A percentile compares a stretch with the other conserved stretches of the same genome.
Conservation (phyloP, 1,139 yeast genomes). For the Nadsonia starkeyi-henricii region DNA sequence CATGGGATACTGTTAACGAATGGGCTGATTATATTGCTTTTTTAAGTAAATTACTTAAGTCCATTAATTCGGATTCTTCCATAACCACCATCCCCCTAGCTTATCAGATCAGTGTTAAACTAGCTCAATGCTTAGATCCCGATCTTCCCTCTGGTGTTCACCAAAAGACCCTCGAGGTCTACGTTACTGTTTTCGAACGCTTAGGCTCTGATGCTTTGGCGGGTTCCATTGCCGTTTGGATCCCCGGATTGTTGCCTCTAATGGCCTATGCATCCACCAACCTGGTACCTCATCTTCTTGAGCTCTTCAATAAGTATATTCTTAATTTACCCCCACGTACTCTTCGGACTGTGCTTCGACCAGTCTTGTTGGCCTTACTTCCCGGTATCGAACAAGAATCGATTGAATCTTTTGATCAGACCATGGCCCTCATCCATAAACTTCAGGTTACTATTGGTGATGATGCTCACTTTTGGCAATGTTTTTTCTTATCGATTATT, state of each 20-base stretch:
- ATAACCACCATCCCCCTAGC: conserved; percentile 22
- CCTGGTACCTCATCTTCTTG: conserved; percentile 64
- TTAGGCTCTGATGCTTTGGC: conserved; percentile 27
- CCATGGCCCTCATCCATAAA: conserved; percentile 44
- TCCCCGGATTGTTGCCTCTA: conserved; percentile 79
- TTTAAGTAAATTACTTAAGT: conserved; percentile 61
- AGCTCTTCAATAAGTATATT: conserved; percentile 37
- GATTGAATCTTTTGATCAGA: conserved; percentile 60
- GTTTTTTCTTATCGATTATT: conserved; percentile 59
- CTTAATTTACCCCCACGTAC: conserved; percentile 37
- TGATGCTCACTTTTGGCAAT: conserved; percentile 77
- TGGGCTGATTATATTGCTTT: conserved; percentile 99
- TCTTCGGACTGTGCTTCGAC: conserved; percentile 44
- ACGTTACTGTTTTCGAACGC: conserved; percentile 51
- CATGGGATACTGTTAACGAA: conserved; percentile 80
- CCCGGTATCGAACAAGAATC: conserved; percentile 91
- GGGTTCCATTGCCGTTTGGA: conserved; percentile 42
- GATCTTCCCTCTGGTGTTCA: conserved; percentile 90
- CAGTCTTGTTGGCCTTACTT: conserved; percentile 57
- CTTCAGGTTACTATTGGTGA: conserved; percentile 47
- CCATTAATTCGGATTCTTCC: conserved; percentile 34
- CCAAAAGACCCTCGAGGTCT: conserved; percentile 69
- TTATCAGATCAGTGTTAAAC: conserved; percentile 22
- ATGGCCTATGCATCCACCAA: conserved; percentile 80
- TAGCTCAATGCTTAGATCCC: conserved; percentile 56